A percentile compares a stretch with the other conserved stretches of the same genome.
Evolutionary conservation across 2,329 filamentous ascomycete genomes (phyloP).

Genomic region (Dothiorella sarmentorum): DNA sequence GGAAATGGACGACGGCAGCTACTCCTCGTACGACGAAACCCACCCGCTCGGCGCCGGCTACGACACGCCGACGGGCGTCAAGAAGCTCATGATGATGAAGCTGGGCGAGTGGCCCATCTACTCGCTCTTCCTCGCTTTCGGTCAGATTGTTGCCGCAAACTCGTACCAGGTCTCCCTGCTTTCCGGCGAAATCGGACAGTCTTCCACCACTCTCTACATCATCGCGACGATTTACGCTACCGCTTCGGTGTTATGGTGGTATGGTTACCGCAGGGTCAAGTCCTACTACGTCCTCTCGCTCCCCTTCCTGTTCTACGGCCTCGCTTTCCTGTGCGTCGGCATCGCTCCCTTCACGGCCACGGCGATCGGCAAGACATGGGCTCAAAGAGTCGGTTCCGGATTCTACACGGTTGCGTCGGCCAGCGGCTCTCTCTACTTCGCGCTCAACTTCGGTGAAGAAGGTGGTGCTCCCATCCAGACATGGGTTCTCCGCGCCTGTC

Average conservation of each 20-base stretch:
- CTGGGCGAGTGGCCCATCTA: conserved; percentile 28
- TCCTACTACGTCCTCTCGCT: conserved; percentile 57
- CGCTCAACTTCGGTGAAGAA: conserved; percentile 64
- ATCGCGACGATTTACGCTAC: conserved; percentile 59
- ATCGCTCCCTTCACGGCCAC: conserved; percentile 23
- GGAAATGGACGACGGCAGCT: conserved; percentile 6
- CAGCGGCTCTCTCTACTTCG: conserved; percentile 63
- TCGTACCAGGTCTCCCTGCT: conserved; percentile 60
- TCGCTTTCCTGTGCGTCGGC: conserved; percentile 58
- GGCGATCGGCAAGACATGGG: conserved; percentile 42
- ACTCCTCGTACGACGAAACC: conserved; percentile 6
- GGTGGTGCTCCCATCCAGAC: conserved; percentile 59
- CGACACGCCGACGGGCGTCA: conserved; percentile 17
- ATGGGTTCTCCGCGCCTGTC: conserved; percentile 65
- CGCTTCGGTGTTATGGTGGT: conserved; percentile 41
- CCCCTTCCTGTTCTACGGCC: conserved; percentile 61
- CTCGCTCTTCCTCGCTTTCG: conserved; percentile 25
- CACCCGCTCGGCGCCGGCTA: conserved; percentile 4
- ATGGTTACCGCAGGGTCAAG: conserved; percentile 47
- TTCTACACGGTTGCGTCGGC: conserved; percentile 61
- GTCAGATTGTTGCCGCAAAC: conserved; percentile 21
- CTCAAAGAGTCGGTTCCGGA: conserved; percentile 50
- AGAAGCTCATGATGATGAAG: conserved; percentile 26
- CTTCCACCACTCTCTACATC: conserved; percentile 53
- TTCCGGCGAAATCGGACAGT: conserved; percentile 58